Conservation (phyloP, 345 rosid genomes). For the Syzygium grande region DNA sequence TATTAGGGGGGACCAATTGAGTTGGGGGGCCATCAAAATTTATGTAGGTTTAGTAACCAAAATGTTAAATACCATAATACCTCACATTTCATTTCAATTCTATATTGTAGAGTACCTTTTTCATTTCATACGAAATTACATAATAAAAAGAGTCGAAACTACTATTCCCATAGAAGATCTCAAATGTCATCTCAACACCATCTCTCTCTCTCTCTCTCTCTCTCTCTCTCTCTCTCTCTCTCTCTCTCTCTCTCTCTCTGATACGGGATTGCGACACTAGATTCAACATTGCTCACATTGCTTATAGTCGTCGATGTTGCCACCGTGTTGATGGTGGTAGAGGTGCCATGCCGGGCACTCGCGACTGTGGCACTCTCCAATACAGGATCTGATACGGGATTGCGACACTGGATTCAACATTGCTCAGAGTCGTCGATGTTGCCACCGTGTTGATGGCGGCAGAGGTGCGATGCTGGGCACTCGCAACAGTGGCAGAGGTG, state of each 20-base stretch:
- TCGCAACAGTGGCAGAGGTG: background rate
- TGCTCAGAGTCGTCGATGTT: no score
- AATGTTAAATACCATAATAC: background rate
- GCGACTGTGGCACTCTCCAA: background rate
- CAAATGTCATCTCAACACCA: background rate
- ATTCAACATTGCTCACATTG: no score
- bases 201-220: background rate
- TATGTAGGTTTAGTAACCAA: background rate
- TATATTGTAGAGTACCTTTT: background rate
- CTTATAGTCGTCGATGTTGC: no score
- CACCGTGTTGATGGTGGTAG: background rate
- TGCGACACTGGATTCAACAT: no score
- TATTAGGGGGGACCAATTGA: background rate
- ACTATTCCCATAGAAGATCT: background rate
- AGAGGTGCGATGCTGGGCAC: background rate
- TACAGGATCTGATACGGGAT: no score
- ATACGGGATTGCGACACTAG: no score
- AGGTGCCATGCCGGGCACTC: background rate
- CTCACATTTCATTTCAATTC: background rate
- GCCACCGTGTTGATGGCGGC: background rate
- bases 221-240: background rate
- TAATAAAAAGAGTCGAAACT: background rate
- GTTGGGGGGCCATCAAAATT: background rate
- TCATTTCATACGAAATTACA: no score
- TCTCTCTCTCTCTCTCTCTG: background rate